A percentile compares a stretch with the other conserved stretches of the same genome.
These are phyloP conservation scores for Ascochyta koolunga DNA, from an alignment of 2,329 filamentous ascomycete species.

Conservation along the genomic window DNA sequence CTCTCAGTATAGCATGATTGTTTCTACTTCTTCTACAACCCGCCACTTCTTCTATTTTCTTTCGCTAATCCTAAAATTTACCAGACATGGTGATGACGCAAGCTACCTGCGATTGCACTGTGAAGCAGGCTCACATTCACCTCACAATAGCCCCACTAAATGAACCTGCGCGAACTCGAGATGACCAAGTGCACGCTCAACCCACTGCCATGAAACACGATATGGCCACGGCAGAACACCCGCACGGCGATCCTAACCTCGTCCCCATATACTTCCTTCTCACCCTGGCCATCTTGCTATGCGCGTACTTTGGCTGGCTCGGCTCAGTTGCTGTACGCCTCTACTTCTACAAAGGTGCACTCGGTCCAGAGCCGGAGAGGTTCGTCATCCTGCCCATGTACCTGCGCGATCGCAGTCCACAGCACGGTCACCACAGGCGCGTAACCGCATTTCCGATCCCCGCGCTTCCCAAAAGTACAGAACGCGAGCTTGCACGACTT, in stretches of 20 bases:
- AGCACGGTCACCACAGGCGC: not conserved
- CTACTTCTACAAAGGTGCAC: conserved; percentile 33
- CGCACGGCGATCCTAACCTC: not conserved
- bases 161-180: too few species aligned
- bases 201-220: not conserved
- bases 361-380: conserved; percentile 24
- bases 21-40: not conserved
- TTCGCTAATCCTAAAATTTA: not conserved
- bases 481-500: not conserved
- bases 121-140: conserved; percentile 7
- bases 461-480: not conserved
- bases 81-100: not conserved
- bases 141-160: not conserved
- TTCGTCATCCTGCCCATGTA: conserved; percentile 28
- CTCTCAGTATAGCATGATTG: not conserved
- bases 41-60: not conserved
- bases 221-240: not conserved
- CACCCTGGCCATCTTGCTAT: conserved; percentile 21
- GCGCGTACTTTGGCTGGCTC: conserved; percentile 28
- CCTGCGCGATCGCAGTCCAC: conserved; percentile 5
- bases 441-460: not conserved
- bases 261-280: conserved; percentile 24
- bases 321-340: conserved; percentile 28
- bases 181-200: too few species aligned
- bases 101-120: not conserved